Evolutionary conservation across 345 rosid species (phyloP).

Genomic region (Populus tremula): DNA sequence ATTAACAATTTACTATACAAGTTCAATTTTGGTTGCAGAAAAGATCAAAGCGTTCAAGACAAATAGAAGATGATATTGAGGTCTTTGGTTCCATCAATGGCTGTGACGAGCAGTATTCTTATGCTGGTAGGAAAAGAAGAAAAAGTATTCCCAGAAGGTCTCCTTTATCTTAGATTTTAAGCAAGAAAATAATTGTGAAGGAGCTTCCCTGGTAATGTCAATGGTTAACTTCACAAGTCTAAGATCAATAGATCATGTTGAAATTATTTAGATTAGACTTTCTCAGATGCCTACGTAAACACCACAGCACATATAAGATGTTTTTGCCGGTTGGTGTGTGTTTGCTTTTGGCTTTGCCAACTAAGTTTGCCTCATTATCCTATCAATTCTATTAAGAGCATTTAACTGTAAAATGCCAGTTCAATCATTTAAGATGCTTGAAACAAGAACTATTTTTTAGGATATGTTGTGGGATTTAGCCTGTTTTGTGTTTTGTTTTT

Average conservation of each 20-base stretch:
- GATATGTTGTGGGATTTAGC: no score
- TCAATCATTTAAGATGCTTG: conserved; percentile 6
- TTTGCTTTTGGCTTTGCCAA: conserved; percentile 27
- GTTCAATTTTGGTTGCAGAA: neutral
- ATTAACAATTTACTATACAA: neutral
- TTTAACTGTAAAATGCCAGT: conserved; percentile 4
- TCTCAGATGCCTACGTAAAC: neutral
- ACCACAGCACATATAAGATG: neutral
- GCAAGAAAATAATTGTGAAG: neutral
- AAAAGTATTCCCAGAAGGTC: conserved; percentile 3
- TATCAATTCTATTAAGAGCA: conserved; percentile 5
- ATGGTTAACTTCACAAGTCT: conserved; percentile 21
- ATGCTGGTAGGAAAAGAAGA: neutral
- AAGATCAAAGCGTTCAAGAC: neutral
- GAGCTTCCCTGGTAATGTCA: conserved; percentile 19
- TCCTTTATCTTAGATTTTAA: conserved; percentile 12
- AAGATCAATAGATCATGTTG: neutral
- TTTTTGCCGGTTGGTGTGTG: conserved; percentile 33
- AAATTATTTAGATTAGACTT: conserved; percentile 13
- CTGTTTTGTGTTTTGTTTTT: no score
- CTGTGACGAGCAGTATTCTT: neutral
- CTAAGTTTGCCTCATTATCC: conserved; percentile 13
- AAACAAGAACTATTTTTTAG: neutral
- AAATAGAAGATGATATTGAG: neutral
- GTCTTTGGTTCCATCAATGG: neutral